These are phyloP conservation scores for Fusarium sp. DNA, from an alignment of 2,329 filamentous ascomycete genomes.

Conservation along the genomic window DNA sequence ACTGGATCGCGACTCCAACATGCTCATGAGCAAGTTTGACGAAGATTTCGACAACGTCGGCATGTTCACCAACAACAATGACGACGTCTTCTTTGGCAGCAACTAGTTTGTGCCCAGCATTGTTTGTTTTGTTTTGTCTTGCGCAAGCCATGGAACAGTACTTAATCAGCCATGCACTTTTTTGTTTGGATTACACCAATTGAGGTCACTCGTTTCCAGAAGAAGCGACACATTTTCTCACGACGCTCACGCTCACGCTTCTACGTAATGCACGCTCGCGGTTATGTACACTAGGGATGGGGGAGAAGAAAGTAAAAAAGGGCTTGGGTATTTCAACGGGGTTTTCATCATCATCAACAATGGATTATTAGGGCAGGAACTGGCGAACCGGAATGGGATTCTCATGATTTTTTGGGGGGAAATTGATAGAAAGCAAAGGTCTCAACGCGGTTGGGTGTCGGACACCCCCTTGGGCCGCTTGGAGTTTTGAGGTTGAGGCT, in stretches of 20 bases:
- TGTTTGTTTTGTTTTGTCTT: constrained; percentile 8
- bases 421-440: constrained; percentile 35
- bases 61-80: constrained; percentile 61
- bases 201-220: constrained; percentile 9
- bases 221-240: constrained; percentile 24
- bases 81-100: constrained; percentile 63
- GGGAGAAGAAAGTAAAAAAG: constrained; percentile 1
- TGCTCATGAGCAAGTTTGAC: constrained; percentile 64
- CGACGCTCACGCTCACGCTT: constrained; percentile 39
- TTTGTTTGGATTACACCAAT: constrained; percentile 1
- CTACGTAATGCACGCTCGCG: constrained; percentile 19
- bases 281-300: constrained; percentile 23
- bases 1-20: constrained; percentile 57
- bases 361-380: background rate
- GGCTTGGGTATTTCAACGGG: background rate
- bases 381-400: constrained; percentile 14
- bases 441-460: constrained; percentile 22
- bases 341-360: background rate
- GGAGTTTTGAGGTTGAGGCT: constrained; percentile 31
- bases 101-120: constrained; percentile 32
- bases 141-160: constrained; percentile 19
- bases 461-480: constrained; percentile 11
- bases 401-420: constrained; percentile 1
- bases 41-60: constrained; percentile 62
- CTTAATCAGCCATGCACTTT: constrained; percentile 31